Evolutionary conservation across 176 grass and related monocot genomes (phyloP).

Genomic region (Rhynchospora pubera): DNA sequence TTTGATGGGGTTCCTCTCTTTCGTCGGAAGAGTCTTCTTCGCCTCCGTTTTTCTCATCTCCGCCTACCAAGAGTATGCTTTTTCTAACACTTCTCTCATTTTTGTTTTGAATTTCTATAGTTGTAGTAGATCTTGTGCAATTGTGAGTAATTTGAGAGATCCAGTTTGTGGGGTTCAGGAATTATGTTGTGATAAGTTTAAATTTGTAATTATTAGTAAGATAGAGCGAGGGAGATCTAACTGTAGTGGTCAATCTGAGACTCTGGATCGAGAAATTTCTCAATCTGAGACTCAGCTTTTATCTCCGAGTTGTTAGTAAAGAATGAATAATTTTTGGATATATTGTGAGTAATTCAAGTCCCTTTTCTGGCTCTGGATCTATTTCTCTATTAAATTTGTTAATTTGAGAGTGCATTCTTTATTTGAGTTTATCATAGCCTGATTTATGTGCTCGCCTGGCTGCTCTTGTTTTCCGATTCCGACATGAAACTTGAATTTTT

Average conservation of each 20-base stretch:
- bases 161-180: not conserved
- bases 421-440: not conserved
- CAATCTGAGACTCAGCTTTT: not conserved
- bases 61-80: slow-evolving; percentile 33
- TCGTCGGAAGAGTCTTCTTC: slow-evolving; percentile 35
- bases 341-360: not conserved
- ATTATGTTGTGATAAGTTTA: not conserved
- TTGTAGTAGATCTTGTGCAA: slow-evolving; percentile 2
- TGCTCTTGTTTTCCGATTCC: no score
- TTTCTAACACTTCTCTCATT: not conserved
- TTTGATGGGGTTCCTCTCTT: slow-evolving; percentile 37
- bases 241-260: not conserved
- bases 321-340: not conserved
- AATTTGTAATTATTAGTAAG: not conserved
- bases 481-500: not conserved
- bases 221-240: not conserved
- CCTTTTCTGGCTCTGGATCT: not conserved
- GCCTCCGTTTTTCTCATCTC: slow-evolving; percentile 41
- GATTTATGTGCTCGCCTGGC: not conserved
- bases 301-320: not conserved
- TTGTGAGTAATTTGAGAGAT: not conserved
- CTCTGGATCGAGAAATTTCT: not conserved
- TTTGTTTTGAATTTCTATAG: not conserved
- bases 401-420: not conserved
- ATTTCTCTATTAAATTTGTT: not conserved